Base-by-base conservation (phyloP, 1,284 basidiomycete genomes). In the Mrakiaceae sp. region DNA sequence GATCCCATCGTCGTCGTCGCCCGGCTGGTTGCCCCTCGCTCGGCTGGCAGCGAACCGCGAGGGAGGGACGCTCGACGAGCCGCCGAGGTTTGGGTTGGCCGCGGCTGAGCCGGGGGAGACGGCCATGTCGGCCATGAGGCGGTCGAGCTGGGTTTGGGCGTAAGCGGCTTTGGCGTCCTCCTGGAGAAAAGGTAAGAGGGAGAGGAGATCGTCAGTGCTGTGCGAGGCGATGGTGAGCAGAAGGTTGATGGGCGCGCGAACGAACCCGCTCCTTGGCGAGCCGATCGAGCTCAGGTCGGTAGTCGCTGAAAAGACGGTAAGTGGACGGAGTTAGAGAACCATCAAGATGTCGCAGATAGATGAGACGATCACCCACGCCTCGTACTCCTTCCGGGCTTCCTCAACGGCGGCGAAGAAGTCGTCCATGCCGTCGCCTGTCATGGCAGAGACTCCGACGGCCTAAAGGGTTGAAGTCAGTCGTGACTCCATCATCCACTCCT, bases 371-470 rank as follows among this genome's bases (percentile, higher is more conserved):
- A 76, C 82, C 71, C 72, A 93, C 89, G 79, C 86, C 74, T 89
- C 85, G 75, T 97, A 99, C 76, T 96, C 92, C 63, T 84, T 80
- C 68, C 91, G 80, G 1, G 90, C 91, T 55, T 84, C 86, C 67
- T 94, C 86, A 4, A 99, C 92, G 0, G 92, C 92, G 16, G 86
- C 83, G 71, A 98, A 88, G 74, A 98, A 97, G 63, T 88, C 88
- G 68, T 86, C 81, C 74, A 99, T 84, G 5, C 96, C 96, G 59
- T 85, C 87, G 10, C 96, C 96, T 0, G 96, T 98, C 80, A 92
- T 82, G 54, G 95, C 95, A 11, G 91, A 95, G 8, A 98, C 93
- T 39, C 95, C 94, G 10, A 98, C 94, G 6, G 94, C 84, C 91
- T 94, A 62, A 50, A 53, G 63, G 8, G 52, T 54, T 58, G 8